phyloP scores from a whole-genome alignment of 257 asterid genomes.

The Solanum appendiculatum region DNA sequence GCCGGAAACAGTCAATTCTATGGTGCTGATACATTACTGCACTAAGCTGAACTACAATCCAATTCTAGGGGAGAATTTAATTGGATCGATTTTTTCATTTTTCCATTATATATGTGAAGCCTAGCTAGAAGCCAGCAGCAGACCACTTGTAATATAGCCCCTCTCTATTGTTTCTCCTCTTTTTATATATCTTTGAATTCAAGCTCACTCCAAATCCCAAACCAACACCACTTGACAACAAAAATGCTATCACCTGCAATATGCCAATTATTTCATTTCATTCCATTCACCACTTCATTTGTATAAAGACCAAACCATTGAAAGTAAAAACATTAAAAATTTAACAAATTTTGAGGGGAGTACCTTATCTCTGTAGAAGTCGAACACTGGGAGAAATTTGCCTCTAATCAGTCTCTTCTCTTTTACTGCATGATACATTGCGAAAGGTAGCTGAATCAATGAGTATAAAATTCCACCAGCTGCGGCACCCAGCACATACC shows the following conservation, averaged over 20 bases:
- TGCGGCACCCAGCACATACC: not conserved
- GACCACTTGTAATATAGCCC: not conserved
- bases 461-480: not conserved
- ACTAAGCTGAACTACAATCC: too few species aligned
- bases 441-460: not conserved
- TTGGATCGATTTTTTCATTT: too few species aligned
- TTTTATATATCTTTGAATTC: not conserved
- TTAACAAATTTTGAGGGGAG: not conserved
- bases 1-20: too few species aligned
- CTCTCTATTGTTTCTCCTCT: not conserved
- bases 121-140: not conserved
- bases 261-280: not conserved
- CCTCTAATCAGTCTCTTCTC: not conserved
- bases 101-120: too few species aligned
- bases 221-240: not conserved
- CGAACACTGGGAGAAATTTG: not conserved
- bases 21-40: too few species aligned
- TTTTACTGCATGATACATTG: not conserved
- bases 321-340: too few species aligned
- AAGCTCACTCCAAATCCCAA: not conserved
- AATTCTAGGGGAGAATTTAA: too few species aligned
- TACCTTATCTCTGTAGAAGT: not conserved
- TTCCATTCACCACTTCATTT: not conserved
- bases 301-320: not conserved
- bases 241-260: not conserved